Evolutionary conservation across 192 early-diverging fungal genomes (phyloP).

Genomic region (Coemansia sp.): DNA sequence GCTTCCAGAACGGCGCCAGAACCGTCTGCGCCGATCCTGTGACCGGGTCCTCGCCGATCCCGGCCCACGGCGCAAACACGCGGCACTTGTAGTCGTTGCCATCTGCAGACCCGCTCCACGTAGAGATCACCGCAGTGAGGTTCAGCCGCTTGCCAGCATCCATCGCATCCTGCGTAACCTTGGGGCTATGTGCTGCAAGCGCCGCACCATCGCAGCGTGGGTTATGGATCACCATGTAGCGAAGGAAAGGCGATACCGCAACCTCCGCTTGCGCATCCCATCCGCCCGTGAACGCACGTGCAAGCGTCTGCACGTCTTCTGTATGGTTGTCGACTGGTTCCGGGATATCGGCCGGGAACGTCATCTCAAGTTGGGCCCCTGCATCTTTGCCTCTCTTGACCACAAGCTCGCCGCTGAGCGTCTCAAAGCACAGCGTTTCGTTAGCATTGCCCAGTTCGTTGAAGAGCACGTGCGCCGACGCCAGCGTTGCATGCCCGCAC

Average conservation of each 20-base stretch:
- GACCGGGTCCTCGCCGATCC: constrained; percentile 50
- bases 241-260: constrained; percentile 21
- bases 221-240: constrained; percentile 22
- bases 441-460: constrained; percentile 20
- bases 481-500: constrained; percentile 58
- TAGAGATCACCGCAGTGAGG: constrained; percentile 11
- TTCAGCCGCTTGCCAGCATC: constrained; percentile 13
- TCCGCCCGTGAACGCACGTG: constrained; percentile 5
- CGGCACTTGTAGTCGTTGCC: constrained; percentile 32
- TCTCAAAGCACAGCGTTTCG: constrained; percentile 31
- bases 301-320: constrained; percentile 20
- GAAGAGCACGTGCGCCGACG: constrained; percentile 42
- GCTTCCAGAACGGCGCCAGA: constrained; percentile 37
- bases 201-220: background rate
- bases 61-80: constrained; percentile 41
- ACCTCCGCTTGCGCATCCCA: constrained; percentile 8
- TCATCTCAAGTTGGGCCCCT: constrained; percentile 7
- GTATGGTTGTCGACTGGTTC: background rate
- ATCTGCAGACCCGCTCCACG: background rate
- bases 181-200: constrained; percentile 1
- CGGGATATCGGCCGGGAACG: constrained; percentile 19
- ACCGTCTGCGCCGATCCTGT: constrained; percentile 46
- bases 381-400: background rate
- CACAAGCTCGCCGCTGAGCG: constrained; percentile 31
- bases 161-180: constrained; percentile 5